These are phyloP conservation scores for Fistulifera solaris DNA, from an alignment of 108 stramenopile species.

Conservation along the genomic window DNA sequence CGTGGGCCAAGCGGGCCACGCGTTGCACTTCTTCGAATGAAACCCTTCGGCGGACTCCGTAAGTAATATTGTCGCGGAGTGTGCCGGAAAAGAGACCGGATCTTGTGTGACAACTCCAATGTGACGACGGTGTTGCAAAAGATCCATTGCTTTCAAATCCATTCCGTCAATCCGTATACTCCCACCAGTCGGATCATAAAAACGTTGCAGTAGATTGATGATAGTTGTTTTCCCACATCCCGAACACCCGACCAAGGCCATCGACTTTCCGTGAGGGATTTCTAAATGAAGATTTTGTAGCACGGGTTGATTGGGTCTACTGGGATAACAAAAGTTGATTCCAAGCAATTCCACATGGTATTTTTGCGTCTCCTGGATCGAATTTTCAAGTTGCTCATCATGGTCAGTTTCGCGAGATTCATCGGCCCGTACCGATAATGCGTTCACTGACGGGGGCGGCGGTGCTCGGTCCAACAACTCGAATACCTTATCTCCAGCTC, in stretches of 20 bases:
- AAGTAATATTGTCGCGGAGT: slow-evolving; percentile 86
- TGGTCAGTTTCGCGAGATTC: not conserved
- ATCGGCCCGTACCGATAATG: not conserved
- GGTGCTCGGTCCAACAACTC: slow-evolving; percentile 63
- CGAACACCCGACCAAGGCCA: slow-evolving; percentile 87
- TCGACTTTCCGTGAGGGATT: slow-evolving; percentile 69
- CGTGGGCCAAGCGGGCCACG: slow-evolving; percentile 88
- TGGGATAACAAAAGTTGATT: slow-evolving; percentile 88
- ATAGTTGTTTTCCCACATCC: slow-evolving; percentile 75
- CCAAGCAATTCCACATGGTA: slow-evolving; percentile 26
- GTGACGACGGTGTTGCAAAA: slow-evolving; percentile 34
- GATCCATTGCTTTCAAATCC: slow-evolving; percentile 63
- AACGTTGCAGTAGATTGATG: slow-evolving; percentile 81
- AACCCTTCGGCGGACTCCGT: slow-evolving; percentile 47
- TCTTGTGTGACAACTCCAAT: slow-evolving; percentile 96
- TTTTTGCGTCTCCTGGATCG: not conserved
- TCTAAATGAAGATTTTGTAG: slow-evolving; percentile 55
- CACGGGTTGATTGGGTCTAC: slow-evolving; percentile 68
- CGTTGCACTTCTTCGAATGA: slow-evolving; percentile 59
- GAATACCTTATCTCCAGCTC: slow-evolving; percentile 92
- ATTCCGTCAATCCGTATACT: slow-evolving; percentile 66
- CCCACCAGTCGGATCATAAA: slow-evolving; percentile 88
- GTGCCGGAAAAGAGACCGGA: slow-evolving; percentile 78
- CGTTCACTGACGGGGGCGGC: slow-evolving; percentile 30
- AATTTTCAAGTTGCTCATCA: not conserved